Conservation (phyloP, 2,329 filamentous ascomycete species). For the Colletotrichum trifolii region DNA sequence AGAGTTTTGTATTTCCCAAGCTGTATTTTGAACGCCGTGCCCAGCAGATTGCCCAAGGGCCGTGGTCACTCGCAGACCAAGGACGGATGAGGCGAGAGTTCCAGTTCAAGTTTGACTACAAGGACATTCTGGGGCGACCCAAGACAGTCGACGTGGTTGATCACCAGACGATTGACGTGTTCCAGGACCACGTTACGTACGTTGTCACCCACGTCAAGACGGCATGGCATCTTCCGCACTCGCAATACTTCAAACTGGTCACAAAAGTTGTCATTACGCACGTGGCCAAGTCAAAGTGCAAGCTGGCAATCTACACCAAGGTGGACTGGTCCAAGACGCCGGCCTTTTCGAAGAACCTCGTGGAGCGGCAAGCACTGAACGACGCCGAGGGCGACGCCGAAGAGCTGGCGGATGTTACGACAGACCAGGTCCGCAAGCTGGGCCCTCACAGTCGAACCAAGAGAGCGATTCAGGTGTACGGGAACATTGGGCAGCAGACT, state of each 20-base stretch:
- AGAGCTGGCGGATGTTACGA: constrained; percentile 79
- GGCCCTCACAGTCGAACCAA: constrained; percentile 80
- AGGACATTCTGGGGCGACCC: constrained; percentile 72
- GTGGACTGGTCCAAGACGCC: constrained; percentile 86
- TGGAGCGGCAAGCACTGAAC: constrained; percentile 78
- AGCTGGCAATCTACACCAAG: constrained; percentile 86
- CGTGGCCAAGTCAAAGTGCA: constrained; percentile 90
- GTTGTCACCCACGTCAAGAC: constrained; percentile 72
- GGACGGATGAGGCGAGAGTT: constrained; percentile 82
- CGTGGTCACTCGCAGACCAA: constrained; percentile 80
- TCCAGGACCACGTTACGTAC: constrained; percentile 79
- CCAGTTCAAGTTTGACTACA: constrained; percentile 78
- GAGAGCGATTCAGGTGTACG: constrained; percentile 83
- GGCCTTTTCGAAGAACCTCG: constrained; percentile 67
- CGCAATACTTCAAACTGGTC: constrained; percentile 81
- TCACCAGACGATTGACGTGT: constrained; percentile 86
- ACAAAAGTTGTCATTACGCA: constrained; percentile 96
- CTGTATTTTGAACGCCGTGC: constrained; percentile 87
- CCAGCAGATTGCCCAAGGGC: constrained; percentile 83
- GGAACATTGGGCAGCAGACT: constrained; percentile 76
- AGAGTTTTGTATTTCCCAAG: constrained; percentile 92
- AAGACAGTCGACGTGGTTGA: constrained; percentile 76
- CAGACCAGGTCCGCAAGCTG: constrained; percentile 80
- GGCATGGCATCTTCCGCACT: constrained; percentile 87
- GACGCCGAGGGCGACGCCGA: constrained; percentile 79